phyloP scores from a whole-genome alignment of 192 early-diverging fungal genomes.

The Podila clonocystis region DNA sequence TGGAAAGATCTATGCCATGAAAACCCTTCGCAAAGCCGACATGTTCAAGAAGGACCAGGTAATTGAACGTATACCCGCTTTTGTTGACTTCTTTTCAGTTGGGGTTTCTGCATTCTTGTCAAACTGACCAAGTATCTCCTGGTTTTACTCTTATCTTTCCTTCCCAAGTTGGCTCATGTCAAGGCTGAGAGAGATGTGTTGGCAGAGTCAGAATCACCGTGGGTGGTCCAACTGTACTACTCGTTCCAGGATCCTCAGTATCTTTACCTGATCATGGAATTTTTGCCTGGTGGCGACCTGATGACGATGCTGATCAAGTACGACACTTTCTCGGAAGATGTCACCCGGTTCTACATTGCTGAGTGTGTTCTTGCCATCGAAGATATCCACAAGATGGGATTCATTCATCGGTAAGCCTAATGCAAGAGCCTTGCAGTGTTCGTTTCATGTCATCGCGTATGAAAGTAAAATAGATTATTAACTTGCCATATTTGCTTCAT shows the following conservation, averaged over 20 bases:
- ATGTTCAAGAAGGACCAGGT: constrained; percentile 99
- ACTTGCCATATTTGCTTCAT: not conserved
- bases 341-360: constrained; percentile 98
- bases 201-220: constrained; percentile 94
- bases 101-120: not conserved
- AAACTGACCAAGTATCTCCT: not conserved
- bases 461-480: constrained; percentile 1
- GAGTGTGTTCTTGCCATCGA: constrained; percentile 95
- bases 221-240: constrained; percentile 98
- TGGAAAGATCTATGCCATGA: constrained; percentile 99
- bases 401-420: constrained; percentile 83
- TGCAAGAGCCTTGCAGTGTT: not conserved
- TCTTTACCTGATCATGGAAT: constrained; percentile 99
- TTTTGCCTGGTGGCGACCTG: constrained; percentile 97
- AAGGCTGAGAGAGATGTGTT: constrained; percentile 98
- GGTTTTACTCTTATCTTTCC: not conserved
- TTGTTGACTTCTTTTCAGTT: not conserved
- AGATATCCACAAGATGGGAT: constrained; percentile 93
- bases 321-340: constrained; percentile 96
- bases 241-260: constrained; percentile 97
- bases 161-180: constrained; percentile 87
- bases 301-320: constrained; percentile 99
- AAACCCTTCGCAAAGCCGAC: constrained; percentile 93
- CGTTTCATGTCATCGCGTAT: not conserved
- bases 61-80: not conserved